Evolutionary conservation across 2,329 filamentous ascomycete genomes (phyloP).

Genomic region (Fusarium luffae): DNA sequence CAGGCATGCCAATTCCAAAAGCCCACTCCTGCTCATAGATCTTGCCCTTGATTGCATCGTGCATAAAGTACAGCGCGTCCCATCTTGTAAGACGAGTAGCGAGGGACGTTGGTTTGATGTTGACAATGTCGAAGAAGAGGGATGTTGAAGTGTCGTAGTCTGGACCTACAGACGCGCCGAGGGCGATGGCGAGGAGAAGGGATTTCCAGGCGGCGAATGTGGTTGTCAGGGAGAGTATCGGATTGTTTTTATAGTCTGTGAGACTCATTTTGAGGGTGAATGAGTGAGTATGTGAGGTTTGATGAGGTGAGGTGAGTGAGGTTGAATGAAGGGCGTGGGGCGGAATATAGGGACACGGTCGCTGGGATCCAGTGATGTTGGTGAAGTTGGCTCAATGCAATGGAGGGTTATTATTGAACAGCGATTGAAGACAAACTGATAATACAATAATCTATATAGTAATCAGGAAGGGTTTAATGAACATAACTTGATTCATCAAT

Average conservation of each 20-base stretch:
- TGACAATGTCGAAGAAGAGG: conserved; percentile 53
- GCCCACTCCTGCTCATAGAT: conserved; percentile 88
- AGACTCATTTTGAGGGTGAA: conserved; percentile 29
- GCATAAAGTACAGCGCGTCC: conserved; percentile 83
- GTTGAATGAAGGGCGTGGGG: conserved; percentile 30
- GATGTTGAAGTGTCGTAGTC: conserved; percentile 84
- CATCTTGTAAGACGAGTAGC: conserved; percentile 74
- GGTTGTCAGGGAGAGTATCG: conserved; percentile 42
- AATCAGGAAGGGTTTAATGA: no score
- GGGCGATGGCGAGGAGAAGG: conserved; percentile 71
- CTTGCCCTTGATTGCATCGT: conserved; percentile 71
- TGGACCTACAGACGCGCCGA: conserved; percentile 61
- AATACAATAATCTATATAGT: neutral
- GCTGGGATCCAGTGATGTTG: neutral
- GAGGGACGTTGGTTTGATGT: conserved; percentile 54
- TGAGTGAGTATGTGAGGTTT: conserved; percentile 7
- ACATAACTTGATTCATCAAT: no score
- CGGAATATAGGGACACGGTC: conserved; percentile 27
- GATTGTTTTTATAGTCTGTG: conserved; percentile 25
- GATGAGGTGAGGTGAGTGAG: neutral
- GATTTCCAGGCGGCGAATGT: conserved; percentile 74
- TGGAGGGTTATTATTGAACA: neutral
- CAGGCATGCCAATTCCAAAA: conserved; percentile 68
- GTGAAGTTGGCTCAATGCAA: neutral
- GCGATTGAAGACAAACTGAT: neutral